Evolutionary conservation across 2,329 filamentous ascomycete genomes (phyloP), one percentile per base, ranked within the genome.

Genomic region (Neoscytalidium dimidiatum): DNA sequence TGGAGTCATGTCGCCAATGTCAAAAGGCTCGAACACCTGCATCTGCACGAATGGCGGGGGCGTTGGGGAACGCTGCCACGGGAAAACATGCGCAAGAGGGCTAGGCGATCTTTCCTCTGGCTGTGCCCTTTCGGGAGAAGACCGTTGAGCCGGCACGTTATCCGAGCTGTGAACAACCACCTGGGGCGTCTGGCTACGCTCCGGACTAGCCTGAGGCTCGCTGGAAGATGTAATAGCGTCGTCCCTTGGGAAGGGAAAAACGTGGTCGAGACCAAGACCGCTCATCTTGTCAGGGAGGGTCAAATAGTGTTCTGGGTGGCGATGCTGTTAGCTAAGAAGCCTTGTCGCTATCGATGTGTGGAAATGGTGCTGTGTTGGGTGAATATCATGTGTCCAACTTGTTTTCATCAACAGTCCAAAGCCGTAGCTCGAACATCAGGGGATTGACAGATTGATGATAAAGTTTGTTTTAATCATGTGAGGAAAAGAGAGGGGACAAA

Each of bases 381-480:
- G 38, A 57, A 29, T 35, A 51, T 66, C 57, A 66, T 66, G n/a
- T 43, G n/a, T 66, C 29, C 35, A 62, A 56, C 48, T 62, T n/a
- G 51, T 38, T 66, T 31, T 56, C 64, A 53, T 66, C 63, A 61
- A 60, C n/a, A 53, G 44, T 26, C 53, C 63, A 53, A 43, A 56
- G 29, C 21, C 57, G 48, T 56, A 46, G 52, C 49, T 21, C 31
- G 53, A 23, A 44, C 53, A 19, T 66, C 64, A 62, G 64, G 64
- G 64, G 64, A 66, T 66, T 66, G 64, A 66, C 64, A 66, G 64
- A 66, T 66, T 65, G 63, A 60, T 60, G n/a, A 52, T 41, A 28
- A 62, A 43, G 31, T 48, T 62, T 66, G 57, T 11, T 51, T 23
- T 66, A 66, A 66, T 66, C 64, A 66, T 62, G 11, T 53, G n/a